A percentile compares a stretch with the other conserved stretches of the same genome.
These are phyloP conservation scores for Rickenella mellea DNA, from an alignment of 768 basidiomycete species.

Conservation along the genomic window DNA sequence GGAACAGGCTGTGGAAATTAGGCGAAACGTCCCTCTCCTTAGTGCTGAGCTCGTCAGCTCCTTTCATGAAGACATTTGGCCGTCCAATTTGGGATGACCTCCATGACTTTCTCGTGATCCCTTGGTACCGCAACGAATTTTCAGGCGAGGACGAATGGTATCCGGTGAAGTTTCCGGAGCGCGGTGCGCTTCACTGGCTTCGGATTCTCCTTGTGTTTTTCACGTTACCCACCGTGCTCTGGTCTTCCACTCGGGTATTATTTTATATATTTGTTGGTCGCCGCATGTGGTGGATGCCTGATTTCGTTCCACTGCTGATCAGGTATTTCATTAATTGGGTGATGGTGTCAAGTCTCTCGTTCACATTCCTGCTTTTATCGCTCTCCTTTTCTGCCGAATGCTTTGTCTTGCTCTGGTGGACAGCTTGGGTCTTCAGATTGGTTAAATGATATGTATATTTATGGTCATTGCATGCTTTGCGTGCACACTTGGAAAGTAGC, in stretches of 20 bases:
- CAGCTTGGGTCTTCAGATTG: constrained; percentile 58
- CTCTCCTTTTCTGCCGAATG: constrained; percentile 51
- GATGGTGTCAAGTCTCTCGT: constrained; percentile 52
- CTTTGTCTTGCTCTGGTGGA: constrained; percentile 62
- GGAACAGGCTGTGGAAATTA: constrained; percentile 66
- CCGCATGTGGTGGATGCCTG: constrained; percentile 50
- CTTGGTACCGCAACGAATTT: constrained; percentile 77
- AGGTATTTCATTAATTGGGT: constrained; percentile 27
- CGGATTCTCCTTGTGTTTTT: constrained; percentile 45
- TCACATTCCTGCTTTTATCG: constrained; percentile 60
- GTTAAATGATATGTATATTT: constrained; percentile 23
- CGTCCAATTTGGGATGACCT: constrained; percentile 76
- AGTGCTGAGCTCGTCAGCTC: constrained; percentile 65
- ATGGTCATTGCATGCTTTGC: too few species aligned
- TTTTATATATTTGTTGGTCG: constrained; percentile 42
- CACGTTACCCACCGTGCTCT: constrained; percentile 39
- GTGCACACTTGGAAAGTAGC: too few species aligned
- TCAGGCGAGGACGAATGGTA: constrained; percentile 69
- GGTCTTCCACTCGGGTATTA: constrained; percentile 45
- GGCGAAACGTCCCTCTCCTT: constrained; percentile 73
- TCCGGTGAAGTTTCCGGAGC: constrained; percentile 47
- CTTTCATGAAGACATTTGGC: constrained; percentile 75
- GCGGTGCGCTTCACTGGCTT: constrained; percentile 63
- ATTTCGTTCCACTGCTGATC: constrained; percentile 25
- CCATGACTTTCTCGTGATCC: constrained; percentile 73